Percentiles rank a stretch among this genome's conserved stretches.
These are phyloP conservation scores for Volvox africanus DNA, from an alignment of 139 green algal genomes.

Conservation along the genomic window DNA sequence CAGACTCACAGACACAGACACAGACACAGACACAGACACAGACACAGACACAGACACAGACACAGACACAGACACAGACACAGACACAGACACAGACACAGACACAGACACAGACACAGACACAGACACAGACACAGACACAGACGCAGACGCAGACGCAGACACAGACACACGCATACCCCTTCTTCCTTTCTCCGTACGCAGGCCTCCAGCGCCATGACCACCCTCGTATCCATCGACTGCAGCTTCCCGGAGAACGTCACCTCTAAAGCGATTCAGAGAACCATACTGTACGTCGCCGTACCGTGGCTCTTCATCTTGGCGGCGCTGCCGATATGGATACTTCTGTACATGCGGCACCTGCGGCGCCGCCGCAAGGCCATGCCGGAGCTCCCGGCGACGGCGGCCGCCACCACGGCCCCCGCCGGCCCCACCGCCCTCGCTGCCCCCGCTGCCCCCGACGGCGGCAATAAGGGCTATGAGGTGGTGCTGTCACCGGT, in stretches of 20 bases:
- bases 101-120: too few species aligned
- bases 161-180: background rate
- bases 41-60: too few species aligned
- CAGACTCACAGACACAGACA: too few species aligned
- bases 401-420: background rate
- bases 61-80: too few species aligned
- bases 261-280: constrained; percentile 32
- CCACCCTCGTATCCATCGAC: constrained; percentile 44
- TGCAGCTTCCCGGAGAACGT: constrained; percentile 32
- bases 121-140: too few species aligned
- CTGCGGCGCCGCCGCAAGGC: background rate
- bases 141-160: too few species aligned
- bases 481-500: too few species aligned
- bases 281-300: background rate
- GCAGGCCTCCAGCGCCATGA: constrained; percentile 32
- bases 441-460: background rate
- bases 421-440: background rate
- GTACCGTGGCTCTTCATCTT: constrained; percentile 13
- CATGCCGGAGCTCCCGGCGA: background rate
- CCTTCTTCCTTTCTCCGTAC: background rate
- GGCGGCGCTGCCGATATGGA: constrained; percentile 18
- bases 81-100: too few species aligned
- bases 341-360: constrained; percentile 8
- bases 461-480: background rate
- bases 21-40: too few species aligned